Evolutionary conservation across 2,329 filamentous ascomycete species (phyloP).

Genomic region (Grosmannia clavigera): DNA sequence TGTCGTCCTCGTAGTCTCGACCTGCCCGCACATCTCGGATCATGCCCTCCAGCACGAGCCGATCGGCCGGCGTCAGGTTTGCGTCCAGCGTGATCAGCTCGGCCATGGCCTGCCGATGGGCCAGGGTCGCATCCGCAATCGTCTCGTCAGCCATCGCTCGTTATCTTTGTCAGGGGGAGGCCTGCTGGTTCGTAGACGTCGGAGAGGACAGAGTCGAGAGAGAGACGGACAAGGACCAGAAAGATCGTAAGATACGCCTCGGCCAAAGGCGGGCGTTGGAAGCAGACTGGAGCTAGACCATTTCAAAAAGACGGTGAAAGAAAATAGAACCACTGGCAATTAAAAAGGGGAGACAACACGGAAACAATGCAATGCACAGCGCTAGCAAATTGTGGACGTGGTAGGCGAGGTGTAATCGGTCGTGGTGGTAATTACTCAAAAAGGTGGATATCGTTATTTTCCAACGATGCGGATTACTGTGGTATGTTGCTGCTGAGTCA

Average conservation of each 20-base stretch:
- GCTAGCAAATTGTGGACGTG: background rate
- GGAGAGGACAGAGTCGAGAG: background rate
- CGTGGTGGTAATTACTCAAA: no score
- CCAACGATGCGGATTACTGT: no score
- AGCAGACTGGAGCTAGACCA: background rate
- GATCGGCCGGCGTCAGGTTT: conserved; percentile 28
- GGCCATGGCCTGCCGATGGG: conserved; percentile 1
- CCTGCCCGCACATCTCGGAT: conserved; percentile 23
- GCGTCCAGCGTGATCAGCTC: conserved; percentile 23
- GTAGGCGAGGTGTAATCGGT: background rate
- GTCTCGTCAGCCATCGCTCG: background rate
- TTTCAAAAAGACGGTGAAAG: background rate
- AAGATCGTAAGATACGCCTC: no score
- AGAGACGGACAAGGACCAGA: background rate
- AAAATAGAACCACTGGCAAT: background rate
- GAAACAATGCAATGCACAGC: background rate
- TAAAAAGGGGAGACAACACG: background rate
- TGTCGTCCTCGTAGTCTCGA: conserved; percentile 11
- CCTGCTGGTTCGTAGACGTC: background rate
- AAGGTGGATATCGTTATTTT: background rate
- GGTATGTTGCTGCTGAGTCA: no score
- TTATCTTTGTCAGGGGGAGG: background rate
- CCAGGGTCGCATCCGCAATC: background rate
- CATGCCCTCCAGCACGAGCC: conserved; percentile 26
- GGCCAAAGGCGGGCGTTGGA: background rate